phyloP scores from a whole-genome alignment of 2,329 filamentous ascomycete genomes.

The Aspergillus sp. region DNA sequence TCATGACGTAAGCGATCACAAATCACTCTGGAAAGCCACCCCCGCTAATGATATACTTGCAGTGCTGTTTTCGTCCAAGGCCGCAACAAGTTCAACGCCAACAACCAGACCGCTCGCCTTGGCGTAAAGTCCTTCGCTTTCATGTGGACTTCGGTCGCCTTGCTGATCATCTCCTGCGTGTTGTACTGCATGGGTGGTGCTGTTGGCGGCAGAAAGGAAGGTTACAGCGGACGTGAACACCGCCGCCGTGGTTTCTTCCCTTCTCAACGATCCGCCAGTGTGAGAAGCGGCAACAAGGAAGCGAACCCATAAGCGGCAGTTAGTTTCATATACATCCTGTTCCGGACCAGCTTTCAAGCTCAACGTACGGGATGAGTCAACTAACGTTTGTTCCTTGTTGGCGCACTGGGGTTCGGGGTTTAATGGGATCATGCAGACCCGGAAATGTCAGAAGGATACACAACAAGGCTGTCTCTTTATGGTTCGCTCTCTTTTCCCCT shows the following conservation, averaged over 20 bases:
- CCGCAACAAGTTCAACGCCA: conserved; percentile 54
- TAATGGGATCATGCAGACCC: not conserved
- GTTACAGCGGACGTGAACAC: conserved; percentile 37
- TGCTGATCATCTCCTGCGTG: conserved; percentile 55
- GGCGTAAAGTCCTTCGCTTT: conserved; percentile 61
- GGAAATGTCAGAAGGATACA: not conserved
- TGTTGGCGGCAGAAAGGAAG: conserved; percentile 28
- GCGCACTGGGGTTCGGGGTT: not conserved
- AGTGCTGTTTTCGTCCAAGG: conserved; percentile 61
- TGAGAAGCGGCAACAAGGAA: conserved; percentile 27
- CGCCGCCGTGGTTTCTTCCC: conserved; percentile 40
- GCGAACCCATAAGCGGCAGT: conserved; percentile 22
- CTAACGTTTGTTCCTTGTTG: not conserved
- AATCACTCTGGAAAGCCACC: not conserved
- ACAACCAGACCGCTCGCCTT: conserved; percentile 50
- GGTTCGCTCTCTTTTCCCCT: not conserved
- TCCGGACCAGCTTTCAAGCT: too few species aligned
- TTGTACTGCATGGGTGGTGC: conserved; percentile 55
- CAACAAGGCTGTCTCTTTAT: not conserved
- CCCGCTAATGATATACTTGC: not conserved
- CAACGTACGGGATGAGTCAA: too few species aligned
- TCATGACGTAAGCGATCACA: conserved; percentile 63
- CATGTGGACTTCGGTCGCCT: conserved; percentile 59
- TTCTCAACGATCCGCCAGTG: conserved; percentile 27
- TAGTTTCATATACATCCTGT: not conserved